Evolutionary conservation across 495 filamentous ascomycete genomes (phyloP), one percentile per base, ranked within the genome.

Genomic region (Elasticomyces elasticus): DNA sequence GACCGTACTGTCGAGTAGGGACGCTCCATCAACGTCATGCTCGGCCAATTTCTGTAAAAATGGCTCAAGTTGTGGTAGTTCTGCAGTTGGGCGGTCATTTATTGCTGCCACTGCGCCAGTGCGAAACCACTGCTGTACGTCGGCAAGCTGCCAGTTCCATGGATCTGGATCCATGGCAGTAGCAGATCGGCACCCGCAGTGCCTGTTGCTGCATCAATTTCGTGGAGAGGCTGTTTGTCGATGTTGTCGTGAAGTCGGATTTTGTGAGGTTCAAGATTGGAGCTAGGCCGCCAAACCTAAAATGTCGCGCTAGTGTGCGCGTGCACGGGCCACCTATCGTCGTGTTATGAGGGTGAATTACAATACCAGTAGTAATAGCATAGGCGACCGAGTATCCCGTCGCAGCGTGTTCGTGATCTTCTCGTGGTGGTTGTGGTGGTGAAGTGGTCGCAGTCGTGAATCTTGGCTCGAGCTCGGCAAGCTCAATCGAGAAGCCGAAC

Each of bases 1-100:
- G 1, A 83, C 65, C 55, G 72, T 64, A 2, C n/a, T n/a, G n/a
- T 69, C 60, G 1, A 92, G 67, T 0, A 94, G 71, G 0, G 77
- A 72, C 28, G 74, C 65, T 5, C 87, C 87, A 46, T 77, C 77
- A 2, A 90, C 69, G 2, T 73, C 70, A 47, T 84, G 72, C 0
- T 82, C 73, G 2, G 76, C 72, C 5, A 94, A 68, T 11, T 66
- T 63, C 12, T 58, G 62, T 60, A 79, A 80, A 11, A 91, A 70
- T 0, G 57, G 22, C 7, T 58, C 58, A 0, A 71, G 66, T 38
- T 84, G 71, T 19, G 81, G 82, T 6, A 79, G 69, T 59, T 33
- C 55, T 45, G 11, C 65, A 70, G 28, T 51, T 45, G 74, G 74
- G 33, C 71, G 65, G 19, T 72, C 61, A 1, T 66, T 35, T 5